A percentile compares a stretch with the other conserved stretches of the same genome.
phyloP scores from a whole-genome alignment of 192 early-diverging fungal species.

The Jimgerdemannia lactiflua region DNA sequence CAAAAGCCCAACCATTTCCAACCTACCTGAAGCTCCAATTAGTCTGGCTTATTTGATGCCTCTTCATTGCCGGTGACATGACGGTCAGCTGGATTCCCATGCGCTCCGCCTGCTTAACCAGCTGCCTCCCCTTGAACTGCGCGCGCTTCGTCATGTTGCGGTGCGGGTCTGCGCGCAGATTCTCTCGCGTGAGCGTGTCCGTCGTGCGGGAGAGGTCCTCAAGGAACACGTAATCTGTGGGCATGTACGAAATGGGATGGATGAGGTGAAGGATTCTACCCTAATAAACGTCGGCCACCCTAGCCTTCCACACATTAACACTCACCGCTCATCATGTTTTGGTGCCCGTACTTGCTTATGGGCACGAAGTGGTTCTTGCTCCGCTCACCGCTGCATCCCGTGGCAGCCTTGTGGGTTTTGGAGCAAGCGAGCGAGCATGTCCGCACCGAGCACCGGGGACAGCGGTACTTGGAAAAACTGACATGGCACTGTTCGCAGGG shows the following conservation, averaged over 20 bases:
- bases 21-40: slow-evolving; percentile 50
- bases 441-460: slow-evolving; percentile 59
- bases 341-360: slow-evolving; percentile 54
- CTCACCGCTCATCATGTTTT: slow-evolving; percentile 69
- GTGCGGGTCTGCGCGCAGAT: slow-evolving; percentile 22
- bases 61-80: slow-evolving; percentile 54
- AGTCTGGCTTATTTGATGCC: slow-evolving; percentile 48
- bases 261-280: background rate
- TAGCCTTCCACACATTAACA: slow-evolving; percentile 1
- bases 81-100: slow-evolving; percentile 35
- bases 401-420: slow-evolving; percentile 57
- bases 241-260: background rate
- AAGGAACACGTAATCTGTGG: slow-evolving; percentile 61
- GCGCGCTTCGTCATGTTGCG: background rate
- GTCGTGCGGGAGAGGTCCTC: slow-evolving; percentile 59
- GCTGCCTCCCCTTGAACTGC: background rate
- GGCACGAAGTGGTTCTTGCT: slow-evolving; percentile 61
- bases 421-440: slow-evolving; percentile 69
- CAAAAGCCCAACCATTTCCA: background rate
- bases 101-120: slow-evolving; percentile 36
- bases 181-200: slow-evolving; percentile 46
- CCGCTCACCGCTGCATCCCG: slow-evolving; percentile 59
- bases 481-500: slow-evolving; percentile 44
- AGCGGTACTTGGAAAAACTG: slow-evolving; percentile 58
- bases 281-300: slow-evolving; percentile 32